Base-by-base conservation (phyloP, 1,284 basidiomycete species). In the Stygiomarasmius scandens region DNA sequence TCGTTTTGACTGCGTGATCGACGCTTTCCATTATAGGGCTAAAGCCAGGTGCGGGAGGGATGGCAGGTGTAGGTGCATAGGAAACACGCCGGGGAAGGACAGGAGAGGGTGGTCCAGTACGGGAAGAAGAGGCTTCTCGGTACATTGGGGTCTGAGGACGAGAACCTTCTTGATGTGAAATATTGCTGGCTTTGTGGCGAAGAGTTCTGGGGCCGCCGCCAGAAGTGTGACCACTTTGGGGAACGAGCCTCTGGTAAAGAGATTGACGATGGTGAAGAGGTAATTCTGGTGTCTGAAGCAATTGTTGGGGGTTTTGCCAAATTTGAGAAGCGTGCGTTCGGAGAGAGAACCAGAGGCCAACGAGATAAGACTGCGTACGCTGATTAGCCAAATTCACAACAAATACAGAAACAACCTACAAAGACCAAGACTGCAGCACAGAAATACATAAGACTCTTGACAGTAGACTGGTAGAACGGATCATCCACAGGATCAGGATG, bases 321-420 rank as follows among this genome's bases (percentile, higher is more conserved):
- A 99, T 99, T 71, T 99, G 97, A 14, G 92, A 90, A 2, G 97
- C 97, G 71, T 99, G 97, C 0, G 97, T 99, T 47, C 95, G 90
- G 19, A 99, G 85, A 47, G 96, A 98, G 80, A 99, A 99, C 97
- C 97, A 99, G 0, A 99, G 79, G 34, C 97, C 97, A 58, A 99
- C 87, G 47, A 97, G 84, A 74, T 99, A 99, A 0, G 97, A 98
- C 94, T 97, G 62, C 16, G 27, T 27, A 56, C 8, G 16, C 9
- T 27, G 48, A 19, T 34, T 29, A 43, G 48, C 38, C 19, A 41
- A 10, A 36, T 19, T 22, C 50, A 49, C 2, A 49, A 20, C 23
- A 23, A 54, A 41, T 2, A 38, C 52, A 54, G 44, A n/a, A 43
- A 50, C 19, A 19, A 83, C 94, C 75, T 67, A 97, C 95, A 55